Base-by-base conservation (phyloP, 495 filamentous ascomycete genomes). In the Hypomontagnella submonticulosa region DNA sequence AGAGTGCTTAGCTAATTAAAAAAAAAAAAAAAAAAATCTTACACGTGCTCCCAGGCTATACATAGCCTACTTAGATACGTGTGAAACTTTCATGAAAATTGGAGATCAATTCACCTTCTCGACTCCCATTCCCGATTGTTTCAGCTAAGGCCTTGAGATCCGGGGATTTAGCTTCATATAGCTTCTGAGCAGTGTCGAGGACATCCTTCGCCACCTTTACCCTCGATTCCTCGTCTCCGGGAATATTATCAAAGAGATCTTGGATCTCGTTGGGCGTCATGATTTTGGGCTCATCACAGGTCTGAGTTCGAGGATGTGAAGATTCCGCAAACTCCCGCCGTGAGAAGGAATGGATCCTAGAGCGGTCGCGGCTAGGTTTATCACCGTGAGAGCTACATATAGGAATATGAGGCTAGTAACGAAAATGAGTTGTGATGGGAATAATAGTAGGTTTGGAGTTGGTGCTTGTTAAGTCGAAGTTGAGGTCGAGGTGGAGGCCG, bases 81-180 rank as follows among this genome's bases (percentile, higher is more conserved):
- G 23, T 3, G 23, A 27, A 27, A 6, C 23, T 12, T 52, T 19
- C 12, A 27, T 27, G n/a, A 5, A 40, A 13, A 19, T 20, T 37
- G 15, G 32, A 46, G n/a, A 13, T 41, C 41, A 1, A 77, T 86
- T 83, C 69, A 91, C 89, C 77, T 67, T 89, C 82, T 74, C 89
- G 85, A 70, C 89, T 89, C 10, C 77, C 84, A 73, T 91, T 85
- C 1, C 85, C 90, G 38, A 90, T 67, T 61, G 83, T 79, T 64
- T 88, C 86, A 9, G 85, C 81, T 2, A 85, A 79, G n/a, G 74
- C 61, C 15, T 76, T 71, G 62, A 91, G 71, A 13, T 80, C 77
- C 6, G 65, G 37, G 10, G 71, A 72, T 0, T 60, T 66, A 15
- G 73, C 55, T 51, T 75, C 75, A 34, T 74, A 77, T 1, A 80